A percentile compares a stretch with the other conserved stretches of the same genome.
Evolutionary conservation across 2,329 filamentous ascomycete species (phyloP).

Genomic region (Alternaria angustiovoidea): DNA sequence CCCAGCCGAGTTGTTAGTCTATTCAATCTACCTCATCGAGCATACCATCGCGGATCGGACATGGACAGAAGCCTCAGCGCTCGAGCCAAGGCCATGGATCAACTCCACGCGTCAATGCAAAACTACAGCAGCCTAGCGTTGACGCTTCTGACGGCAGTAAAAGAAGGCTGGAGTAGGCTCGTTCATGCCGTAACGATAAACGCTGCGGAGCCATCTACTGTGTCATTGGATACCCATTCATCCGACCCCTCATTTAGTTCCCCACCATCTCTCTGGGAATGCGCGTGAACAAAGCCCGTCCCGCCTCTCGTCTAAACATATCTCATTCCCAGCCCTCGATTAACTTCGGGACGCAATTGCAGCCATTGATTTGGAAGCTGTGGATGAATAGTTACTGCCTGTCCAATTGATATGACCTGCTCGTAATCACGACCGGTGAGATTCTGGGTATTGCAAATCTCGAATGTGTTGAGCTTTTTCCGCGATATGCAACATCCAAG

Average conservation of each 20-base stretch:
- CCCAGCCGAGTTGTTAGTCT: slow-evolving; percentile 21
- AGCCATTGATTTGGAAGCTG: not conserved
- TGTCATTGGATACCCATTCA: slow-evolving; percentile 32
- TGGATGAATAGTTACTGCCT: not conserved
- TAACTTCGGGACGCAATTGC: not conserved
- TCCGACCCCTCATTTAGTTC: slow-evolving; percentile 34
- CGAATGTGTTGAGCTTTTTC: slow-evolving; percentile 7
- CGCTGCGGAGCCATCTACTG: slow-evolving; percentile 14
- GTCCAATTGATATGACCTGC: not conserved
- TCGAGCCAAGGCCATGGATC: slow-evolving; percentile 34
- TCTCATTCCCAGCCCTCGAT: slow-evolving; percentile 10
- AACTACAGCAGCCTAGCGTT: slow-evolving; percentile 27
- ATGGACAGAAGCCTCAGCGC: slow-evolving; percentile 19
- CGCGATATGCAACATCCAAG: slow-evolving; percentile 18
- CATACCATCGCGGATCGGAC: slow-evolving; percentile 32
- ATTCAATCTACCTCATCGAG: slow-evolving; percentile 32
- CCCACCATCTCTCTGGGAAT: slow-evolving; percentile 22
- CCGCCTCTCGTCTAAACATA: slow-evolving; percentile 33
- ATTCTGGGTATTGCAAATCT: not conserved
- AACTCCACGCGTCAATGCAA: slow-evolving; percentile 41
- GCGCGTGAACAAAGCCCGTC: slow-evolving; percentile 18
- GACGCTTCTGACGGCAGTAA: slow-evolving; percentile 30
- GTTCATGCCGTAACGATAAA: slow-evolving; percentile 17
- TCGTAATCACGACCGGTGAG: not conserved
- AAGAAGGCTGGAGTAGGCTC: slow-evolving; percentile 32